Percentiles rank a stretch among this genome's conserved stretches.
phyloP scores from a whole-genome alignment of 805 yeast genomes.

The Barnettozyma populi region DNA sequence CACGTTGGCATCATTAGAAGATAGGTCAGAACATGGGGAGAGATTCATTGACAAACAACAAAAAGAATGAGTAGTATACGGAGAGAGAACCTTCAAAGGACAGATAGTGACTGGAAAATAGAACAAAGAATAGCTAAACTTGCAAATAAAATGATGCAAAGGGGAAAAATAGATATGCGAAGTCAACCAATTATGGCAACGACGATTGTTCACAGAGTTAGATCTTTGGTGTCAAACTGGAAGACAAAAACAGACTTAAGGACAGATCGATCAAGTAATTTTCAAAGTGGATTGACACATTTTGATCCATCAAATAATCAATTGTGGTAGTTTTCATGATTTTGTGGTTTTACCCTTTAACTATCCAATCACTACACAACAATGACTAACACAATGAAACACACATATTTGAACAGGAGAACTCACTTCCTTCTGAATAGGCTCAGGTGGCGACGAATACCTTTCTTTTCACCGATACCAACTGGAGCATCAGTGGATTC shows the following conservation, averaged over 20 bases:
- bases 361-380: neutral
- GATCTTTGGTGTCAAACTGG: neutral
- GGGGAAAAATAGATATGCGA: neutral
- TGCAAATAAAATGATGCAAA: neutral
- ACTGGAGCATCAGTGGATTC: neutral
- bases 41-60: neutral
- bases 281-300: neutral
- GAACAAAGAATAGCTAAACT: neutral
- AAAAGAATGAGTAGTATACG: neutral
- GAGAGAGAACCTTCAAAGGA: neutral
- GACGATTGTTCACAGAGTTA: neutral
- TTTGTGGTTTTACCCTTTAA: neutral
- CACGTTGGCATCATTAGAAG: neutral
- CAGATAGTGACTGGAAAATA: neutral
- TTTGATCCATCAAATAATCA: neutral
- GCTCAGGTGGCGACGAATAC: neutral
- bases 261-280: neutral
- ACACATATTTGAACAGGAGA: neutral
- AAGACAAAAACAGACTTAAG: neutral
- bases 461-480: neutral
- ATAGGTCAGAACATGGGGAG: constrained; percentile 4
- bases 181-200: neutral
- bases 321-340: neutral
- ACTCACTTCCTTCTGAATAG: constrained; percentile 1
- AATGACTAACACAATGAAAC: no score